phyloP scores from a whole-genome alignment of 1,284 basidiomycete species.

The Xanthoconium separans region DNA sequence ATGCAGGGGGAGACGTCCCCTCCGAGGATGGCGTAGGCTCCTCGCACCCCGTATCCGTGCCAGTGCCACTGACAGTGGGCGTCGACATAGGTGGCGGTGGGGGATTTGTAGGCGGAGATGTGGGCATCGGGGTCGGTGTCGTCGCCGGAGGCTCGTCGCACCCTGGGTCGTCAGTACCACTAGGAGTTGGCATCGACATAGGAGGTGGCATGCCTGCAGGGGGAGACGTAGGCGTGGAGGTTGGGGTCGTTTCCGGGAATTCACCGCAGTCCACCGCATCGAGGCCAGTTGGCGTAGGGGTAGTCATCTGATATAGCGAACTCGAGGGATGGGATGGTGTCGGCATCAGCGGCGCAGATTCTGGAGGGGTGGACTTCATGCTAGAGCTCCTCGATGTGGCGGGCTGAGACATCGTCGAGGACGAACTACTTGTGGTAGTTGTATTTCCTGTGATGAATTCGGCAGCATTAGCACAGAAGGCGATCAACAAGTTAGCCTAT shows the following conservation, averaged over 20 bases:
- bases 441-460: constrained; percentile 7
- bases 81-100: neutral
- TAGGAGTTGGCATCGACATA: neutral
- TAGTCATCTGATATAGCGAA: neutral
- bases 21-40: neutral
- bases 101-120: neutral
- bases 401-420: neutral
- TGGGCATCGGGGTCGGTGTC: neutral
- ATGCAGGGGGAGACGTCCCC: neutral
- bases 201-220: neutral
- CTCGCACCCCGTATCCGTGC: neutral
- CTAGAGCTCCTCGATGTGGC: neutral
- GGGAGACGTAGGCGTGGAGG: neutral
- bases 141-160: neutral
- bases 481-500: constrained; percentile 28
- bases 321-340: constrained; percentile 1
- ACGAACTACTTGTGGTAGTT: neutral
- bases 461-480: constrained; percentile 28
- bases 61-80: too few species aligned
- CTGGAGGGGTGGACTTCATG: neutral
- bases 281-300: neutral
- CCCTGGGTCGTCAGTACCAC: neutral
- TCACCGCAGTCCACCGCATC: neutral
- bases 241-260: neutral
- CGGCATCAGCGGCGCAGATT: neutral